Evolutionary conservation across 1,139 yeast genomes (phyloP), one percentile per base, ranked within the genome.

Genomic region (Magnusiomyces magnusii): DNA sequence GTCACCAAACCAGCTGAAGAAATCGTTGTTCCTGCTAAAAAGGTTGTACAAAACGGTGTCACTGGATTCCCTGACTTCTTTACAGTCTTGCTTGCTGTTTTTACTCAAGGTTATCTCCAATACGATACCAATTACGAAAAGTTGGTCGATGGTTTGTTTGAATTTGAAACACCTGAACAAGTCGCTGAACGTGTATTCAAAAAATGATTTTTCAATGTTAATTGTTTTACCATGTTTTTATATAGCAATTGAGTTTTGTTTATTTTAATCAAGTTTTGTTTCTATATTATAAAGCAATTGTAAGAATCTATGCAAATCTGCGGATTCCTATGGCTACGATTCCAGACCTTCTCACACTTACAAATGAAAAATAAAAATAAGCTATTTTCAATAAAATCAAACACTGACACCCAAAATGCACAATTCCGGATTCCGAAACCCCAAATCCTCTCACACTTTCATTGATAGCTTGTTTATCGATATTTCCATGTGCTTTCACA

Each of bases 1-100:
- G 74, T 54, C 7, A 27, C n/a, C 1, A 23, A 21, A 23, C 59
- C 59, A 19, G 57, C 54, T 9, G 47, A 42, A 7, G 57, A 53
- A 13, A 47, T 51, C 34, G 34, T 54, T 2, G 42, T 23, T 10
- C 55, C 57, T 25, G 59, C 56, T 23, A 25, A 52, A 5, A 50
- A 58, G 52, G 27, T 58, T 53, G 55, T 50, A 2, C 24, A 41
- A 27, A 51, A 49, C 21, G 60, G 60, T 5, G 25, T 47, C 58
- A 58, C 55, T 49, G 34, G 47, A 25, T 21, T 1, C 21, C 31
- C 44, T 10, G 60, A 58, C 51, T 58, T 58, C 41, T 25, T 41
- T 1, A 27, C 28, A 27, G 58, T 55, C 47, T 52, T 58, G 27
- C 28, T 19, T 13, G 53, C 28, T 19, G 9, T 49, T 9, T 25